Evolutionary conservation across 306 rosid species (phyloP).

Genomic region (Dalbergia cochinchinensis): DNA sequence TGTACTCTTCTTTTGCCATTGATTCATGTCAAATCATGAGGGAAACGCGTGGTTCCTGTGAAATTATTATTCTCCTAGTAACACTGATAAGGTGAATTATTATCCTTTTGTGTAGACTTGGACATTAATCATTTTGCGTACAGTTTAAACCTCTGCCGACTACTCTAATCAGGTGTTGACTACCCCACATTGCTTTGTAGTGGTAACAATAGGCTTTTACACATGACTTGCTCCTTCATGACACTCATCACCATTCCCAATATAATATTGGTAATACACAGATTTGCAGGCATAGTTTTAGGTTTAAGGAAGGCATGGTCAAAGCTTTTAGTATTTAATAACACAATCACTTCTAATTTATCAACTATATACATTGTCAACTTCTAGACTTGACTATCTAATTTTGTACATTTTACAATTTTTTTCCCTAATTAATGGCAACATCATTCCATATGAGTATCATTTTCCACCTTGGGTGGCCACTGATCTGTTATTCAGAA

Average conservation of each 20-base stretch:
- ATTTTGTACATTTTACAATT: not conserved
- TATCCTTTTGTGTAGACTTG: conserved; percentile 29
- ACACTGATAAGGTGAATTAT: not conserved
- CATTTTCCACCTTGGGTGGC: conserved; percentile 34
- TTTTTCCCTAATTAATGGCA: conserved; percentile 26
- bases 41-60: conserved; percentile 3
- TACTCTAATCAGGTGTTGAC: conserved; percentile 54
- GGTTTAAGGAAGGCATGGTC: conserved; percentile 65
- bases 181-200: conserved; percentile 47
- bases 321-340: conserved; percentile 45
- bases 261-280: conserved; percentile 41
- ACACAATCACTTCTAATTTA: conserved; percentile 48
- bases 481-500: conserved; percentile 52
- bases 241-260: conserved; percentile 44
- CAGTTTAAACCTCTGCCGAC: conserved; percentile 70
- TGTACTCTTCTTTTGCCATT: conserved; percentile 1
- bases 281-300: conserved; percentile 64
- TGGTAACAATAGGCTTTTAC: conserved; percentile 51
- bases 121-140: conserved; percentile 52
- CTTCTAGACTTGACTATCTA: conserved; percentile 47
- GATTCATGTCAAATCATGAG: conserved; percentile 26
- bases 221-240: conserved; percentile 55
- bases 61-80: conserved; percentile 17
- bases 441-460: conserved; percentile 9
- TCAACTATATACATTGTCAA: conserved; percentile 50